Conservation (phyloP, 75 land plant genomes). For the Isoetes taiwanensis region DNA sequence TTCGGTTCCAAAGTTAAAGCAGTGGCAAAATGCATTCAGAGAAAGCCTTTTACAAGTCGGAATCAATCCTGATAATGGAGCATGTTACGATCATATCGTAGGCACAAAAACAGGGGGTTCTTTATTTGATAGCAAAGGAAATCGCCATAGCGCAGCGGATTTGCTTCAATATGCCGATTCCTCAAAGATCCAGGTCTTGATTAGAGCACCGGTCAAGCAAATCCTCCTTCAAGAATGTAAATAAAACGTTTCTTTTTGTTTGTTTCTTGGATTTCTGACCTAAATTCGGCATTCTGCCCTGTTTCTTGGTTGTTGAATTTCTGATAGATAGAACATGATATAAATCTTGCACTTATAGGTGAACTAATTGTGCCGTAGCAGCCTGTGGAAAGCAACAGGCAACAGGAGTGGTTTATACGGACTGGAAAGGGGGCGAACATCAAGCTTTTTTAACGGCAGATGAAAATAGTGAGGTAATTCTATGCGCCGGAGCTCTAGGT, state of each 20-base stretch:
- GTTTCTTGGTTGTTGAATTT: too few relatives aligned
- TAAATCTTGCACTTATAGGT: too few relatives aligned
- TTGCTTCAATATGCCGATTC: constrained; percentile 54
- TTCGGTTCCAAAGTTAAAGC: constrained; percentile 24
- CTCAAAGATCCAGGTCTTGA: constrained; percentile 32
- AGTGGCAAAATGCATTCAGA: constrained; percentile 44
- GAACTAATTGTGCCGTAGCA: neutral
- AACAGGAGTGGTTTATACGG: constrained; percentile 45
- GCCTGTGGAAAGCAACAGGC: constrained; percentile 31
- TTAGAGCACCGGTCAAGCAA: constrained; percentile 47
- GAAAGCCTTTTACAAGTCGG: constrained; percentile 57
- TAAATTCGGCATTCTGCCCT: too few relatives aligned
- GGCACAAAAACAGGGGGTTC: constrained; percentile 84
- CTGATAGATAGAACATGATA: too few relatives aligned
- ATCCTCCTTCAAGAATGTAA: too few relatives aligned
- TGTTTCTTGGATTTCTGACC: too few relatives aligned
- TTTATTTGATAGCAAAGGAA: constrained; percentile 47
- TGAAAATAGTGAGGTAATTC: neutral
- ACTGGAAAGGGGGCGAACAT: constrained; percentile 32
- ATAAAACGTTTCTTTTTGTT: too few relatives aligned
- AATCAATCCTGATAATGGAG: constrained; percentile 59
- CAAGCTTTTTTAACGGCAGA: constrained; percentile 20
- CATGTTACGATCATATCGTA: constrained; percentile 50
- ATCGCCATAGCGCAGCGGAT: constrained; percentile 70
- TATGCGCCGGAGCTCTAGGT: neutral